These are phyloP conservation scores for Dillenia suffruticosa DNA, from an alignment of 164 flowering plant genomes.

Conservation along the genomic window DNA sequence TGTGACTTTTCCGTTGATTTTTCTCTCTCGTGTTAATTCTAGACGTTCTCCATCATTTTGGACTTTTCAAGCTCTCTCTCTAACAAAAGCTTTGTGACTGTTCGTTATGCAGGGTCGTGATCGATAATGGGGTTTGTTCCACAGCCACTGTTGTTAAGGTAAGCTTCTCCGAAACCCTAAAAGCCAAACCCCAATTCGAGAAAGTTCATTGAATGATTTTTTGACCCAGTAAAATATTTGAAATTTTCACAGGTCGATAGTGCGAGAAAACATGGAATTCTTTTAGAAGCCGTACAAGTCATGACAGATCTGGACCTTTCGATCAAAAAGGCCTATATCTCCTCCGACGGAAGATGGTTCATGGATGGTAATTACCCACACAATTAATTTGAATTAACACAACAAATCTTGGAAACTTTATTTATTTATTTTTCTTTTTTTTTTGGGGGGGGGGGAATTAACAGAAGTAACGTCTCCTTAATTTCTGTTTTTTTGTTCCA, in stretches of 20 bases:
- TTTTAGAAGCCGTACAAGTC: constrained; percentile 65
- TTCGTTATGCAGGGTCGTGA: constrained; percentile 61
- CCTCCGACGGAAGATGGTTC: constrained; percentile 66
- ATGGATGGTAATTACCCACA: constrained; percentile 48
- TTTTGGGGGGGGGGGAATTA: background rate
- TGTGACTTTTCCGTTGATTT: constrained; percentile 4
- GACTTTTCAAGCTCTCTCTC: constrained; percentile 14
- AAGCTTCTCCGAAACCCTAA: constrained; percentile 12
- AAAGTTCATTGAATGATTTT: background rate
- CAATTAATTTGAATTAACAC: background rate
- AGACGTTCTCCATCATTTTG: constrained; percentile 3
- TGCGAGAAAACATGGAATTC: constrained; percentile 54
- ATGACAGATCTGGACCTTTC: constrained; percentile 64
- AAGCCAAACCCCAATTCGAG: background rate
- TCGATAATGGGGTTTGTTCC: constrained; percentile 82
- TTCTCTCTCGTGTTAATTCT: background rate
- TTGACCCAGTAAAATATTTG: background rate
- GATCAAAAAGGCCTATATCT: constrained; percentile 59
- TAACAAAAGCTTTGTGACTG: constrained; percentile 5
- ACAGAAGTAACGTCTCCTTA: background rate
- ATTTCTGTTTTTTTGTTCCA: constrained; percentile 18
- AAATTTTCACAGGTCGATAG: constrained; percentile 51
- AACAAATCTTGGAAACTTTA: background rate
- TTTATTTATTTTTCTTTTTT: background rate
- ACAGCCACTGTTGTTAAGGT: constrained; percentile 86